Evolutionary conservation across 2,329 filamentous ascomycete species (phyloP).

Genomic region (Sporothrix luriei): DNA sequence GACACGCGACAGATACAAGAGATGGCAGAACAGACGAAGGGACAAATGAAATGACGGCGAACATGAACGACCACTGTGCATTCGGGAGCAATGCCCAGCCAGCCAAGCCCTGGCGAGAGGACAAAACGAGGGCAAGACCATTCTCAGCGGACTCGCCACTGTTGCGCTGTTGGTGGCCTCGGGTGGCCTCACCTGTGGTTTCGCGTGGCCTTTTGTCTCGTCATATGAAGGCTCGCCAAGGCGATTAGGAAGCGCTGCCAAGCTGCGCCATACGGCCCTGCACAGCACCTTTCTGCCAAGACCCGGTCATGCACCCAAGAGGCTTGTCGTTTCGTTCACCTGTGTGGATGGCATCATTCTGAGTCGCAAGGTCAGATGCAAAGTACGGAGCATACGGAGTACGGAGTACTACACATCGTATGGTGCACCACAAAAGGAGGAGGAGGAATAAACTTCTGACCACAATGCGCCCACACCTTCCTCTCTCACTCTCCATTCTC

Average conservation of each 20-base stretch:
- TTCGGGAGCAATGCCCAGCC: background rate
- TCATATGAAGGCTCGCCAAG: constrained; percentile 25
- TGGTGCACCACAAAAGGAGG: background rate
- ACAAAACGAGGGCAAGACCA: too few species aligned
- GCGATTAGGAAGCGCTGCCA: background rate
- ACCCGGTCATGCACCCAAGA: constrained; percentile 10
- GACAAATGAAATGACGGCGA: too few species aligned
- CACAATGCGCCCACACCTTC: constrained; percentile 4
- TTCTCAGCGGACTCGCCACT: too few species aligned
- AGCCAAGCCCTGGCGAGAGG: too few species aligned
- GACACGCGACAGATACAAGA: too few species aligned
- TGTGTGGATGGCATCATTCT: background rate
- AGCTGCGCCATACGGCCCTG: constrained; percentile 13
- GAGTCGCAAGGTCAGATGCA: too few species aligned
- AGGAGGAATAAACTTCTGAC: constrained; percentile 24
- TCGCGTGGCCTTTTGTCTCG: background rate
- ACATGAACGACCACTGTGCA: too few species aligned
- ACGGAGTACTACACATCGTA: too few species aligned
- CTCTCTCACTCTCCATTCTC: background rate
- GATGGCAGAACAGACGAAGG: too few species aligned
- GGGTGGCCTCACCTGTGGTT: too few species aligned
- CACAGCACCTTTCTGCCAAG: constrained; percentile 18
- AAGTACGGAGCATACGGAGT: too few species aligned
- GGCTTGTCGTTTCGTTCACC: constrained; percentile 11
- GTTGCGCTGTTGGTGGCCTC: too few species aligned